Evolutionary conservation across 1,284 basidiomycete species (phyloP).

Genomic region (Dichomitus squalens): DNA sequence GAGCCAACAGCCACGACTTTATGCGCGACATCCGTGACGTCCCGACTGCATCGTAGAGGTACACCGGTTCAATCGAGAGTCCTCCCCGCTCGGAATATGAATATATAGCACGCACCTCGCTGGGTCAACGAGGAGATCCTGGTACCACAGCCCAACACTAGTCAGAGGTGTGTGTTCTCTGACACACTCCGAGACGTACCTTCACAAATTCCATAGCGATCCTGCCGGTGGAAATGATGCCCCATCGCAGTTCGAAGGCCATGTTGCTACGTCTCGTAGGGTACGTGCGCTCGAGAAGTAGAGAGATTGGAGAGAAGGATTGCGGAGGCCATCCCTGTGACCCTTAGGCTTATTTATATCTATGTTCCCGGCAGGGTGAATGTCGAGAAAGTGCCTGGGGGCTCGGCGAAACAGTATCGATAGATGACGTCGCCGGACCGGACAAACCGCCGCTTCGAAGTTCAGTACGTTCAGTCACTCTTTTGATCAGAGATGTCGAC

Average conservation of each 20-base stretch:
- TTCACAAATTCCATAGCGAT: constrained; percentile 50
- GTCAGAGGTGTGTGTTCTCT: not conserved
- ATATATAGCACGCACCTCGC: constrained; percentile 40
- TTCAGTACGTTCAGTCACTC: no score
- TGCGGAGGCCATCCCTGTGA: not conserved
- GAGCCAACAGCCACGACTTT: constrained; percentile 83
- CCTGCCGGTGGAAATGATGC: constrained; percentile 55
- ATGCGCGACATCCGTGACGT: constrained; percentile 71
- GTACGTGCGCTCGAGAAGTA: constrained; percentile 21
- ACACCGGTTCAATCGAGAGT: no score
- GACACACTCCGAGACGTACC: constrained; percentile 30
- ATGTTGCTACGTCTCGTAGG: constrained; percentile 25
- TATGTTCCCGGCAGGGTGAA: no score
- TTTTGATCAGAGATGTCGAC: no score
- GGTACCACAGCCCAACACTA: not conserved
- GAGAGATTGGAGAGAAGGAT: not conserved
- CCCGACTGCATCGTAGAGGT: constrained; percentile 13
- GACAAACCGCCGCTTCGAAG: no score
- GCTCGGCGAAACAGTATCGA: constrained; percentile 14
- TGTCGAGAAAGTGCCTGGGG: no score
- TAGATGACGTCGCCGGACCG: no score
- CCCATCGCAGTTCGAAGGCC: constrained; percentile 49
- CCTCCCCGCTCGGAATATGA: not conserved
- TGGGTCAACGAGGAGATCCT: constrained; percentile 54
- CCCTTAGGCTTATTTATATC: not conserved